Conservation (phyloP, 768 basidiomycete genomes). For the Pleurotus cornucopiae region DNA sequence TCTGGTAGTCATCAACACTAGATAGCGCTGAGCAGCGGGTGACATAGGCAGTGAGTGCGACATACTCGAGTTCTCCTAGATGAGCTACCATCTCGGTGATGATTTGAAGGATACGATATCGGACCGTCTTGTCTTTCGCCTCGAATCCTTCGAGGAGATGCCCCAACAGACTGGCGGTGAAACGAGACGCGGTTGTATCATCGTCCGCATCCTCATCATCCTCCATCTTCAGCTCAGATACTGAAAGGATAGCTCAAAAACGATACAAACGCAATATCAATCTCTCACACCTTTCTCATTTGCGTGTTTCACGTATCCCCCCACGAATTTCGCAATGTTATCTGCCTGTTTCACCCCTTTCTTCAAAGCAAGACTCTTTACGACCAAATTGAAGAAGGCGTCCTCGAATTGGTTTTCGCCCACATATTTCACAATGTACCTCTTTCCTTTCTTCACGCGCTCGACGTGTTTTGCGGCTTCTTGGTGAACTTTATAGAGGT, state of each 20-base stretch:
- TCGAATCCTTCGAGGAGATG: conserved; percentile 73
- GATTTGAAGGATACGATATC: conserved; percentile 76
- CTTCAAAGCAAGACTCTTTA: conserved; percentile 64
- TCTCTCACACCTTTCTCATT: conserved; percentile 64
- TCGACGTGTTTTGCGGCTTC: conserved; percentile 56
- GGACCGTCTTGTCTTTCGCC: conserved; percentile 84
- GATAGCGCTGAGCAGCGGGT: background rate
- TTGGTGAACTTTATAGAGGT: conserved; percentile 73
- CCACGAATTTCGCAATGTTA: conserved; percentile 76
- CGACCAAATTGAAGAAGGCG: conserved; percentile 54
- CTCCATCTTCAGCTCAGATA: conserved; percentile 32
- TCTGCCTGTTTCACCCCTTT: conserved; percentile 79
- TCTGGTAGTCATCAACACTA: conserved; percentile 74
- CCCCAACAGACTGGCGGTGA: conserved; percentile 58
- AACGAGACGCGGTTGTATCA: conserved; percentile 64
- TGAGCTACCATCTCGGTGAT: conserved; percentile 76
- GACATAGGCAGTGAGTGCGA: conserved; percentile 8
- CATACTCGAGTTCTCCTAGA: conserved; percentile 85
- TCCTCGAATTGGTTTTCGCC: conserved; percentile 81
- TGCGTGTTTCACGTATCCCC: conserved; percentile 69
- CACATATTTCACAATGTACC: conserved; percentile 40
- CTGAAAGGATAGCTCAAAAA: conserved; percentile 18
- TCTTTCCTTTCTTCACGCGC: conserved; percentile 39
- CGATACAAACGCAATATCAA: background rate
- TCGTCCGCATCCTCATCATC: conserved; percentile 44